phyloP scores from a whole-genome alignment of 805 yeast genomes.

The Tetrapisispora taiwanensis region DNA sequence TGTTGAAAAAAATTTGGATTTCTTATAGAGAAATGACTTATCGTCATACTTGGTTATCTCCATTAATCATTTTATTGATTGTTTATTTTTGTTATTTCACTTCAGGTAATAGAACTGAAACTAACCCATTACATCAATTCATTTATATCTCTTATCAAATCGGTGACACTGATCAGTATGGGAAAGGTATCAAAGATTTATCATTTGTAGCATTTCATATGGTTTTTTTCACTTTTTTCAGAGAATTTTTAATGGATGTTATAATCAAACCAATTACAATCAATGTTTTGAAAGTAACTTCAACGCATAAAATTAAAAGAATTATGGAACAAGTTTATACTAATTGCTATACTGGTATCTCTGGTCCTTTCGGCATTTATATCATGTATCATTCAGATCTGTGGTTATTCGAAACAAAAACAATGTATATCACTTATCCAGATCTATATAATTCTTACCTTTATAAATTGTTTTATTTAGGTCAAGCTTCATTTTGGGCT shows the following conservation, averaged over 20 bases:
- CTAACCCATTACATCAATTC: conserved; percentile 56
- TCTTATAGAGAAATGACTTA: conserved; percentile 49
- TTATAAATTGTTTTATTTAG: conserved; percentile 74
- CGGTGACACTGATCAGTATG: conserved; percentile 56
- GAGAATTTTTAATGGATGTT: conserved; percentile 86
- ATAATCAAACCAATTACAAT: conserved; percentile 69
- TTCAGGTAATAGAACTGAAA: conserved; percentile 46
- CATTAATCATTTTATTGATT: conserved; percentile 39
- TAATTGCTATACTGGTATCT: conserved; percentile 63
- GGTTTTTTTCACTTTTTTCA: conserved; percentile 76
- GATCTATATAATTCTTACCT: conserved; percentile 60
- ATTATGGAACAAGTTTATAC: conserved; percentile 92
- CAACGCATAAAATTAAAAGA: conserved; percentile 50
- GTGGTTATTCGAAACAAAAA: conserved; percentile 81
- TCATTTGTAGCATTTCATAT: conserved; percentile 71
- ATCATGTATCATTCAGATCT: conserved; percentile 76
- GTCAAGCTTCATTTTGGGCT: conserved; percentile 96
- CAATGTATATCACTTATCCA: conserved; percentile 75
- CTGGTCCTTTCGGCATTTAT: conserved; percentile 82
- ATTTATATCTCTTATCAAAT: conserved; percentile 56
- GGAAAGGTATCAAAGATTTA: conserved; percentile 79
- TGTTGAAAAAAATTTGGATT: conserved; percentile 45
- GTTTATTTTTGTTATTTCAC: conserved; percentile 38
- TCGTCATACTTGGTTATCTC: conserved; percentile 62
- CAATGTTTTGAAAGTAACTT: conserved; percentile 31